Base-by-base conservation (phyloP, 352 stramenopile genomes). In the Globisporangium megalacanthum region DNA sequence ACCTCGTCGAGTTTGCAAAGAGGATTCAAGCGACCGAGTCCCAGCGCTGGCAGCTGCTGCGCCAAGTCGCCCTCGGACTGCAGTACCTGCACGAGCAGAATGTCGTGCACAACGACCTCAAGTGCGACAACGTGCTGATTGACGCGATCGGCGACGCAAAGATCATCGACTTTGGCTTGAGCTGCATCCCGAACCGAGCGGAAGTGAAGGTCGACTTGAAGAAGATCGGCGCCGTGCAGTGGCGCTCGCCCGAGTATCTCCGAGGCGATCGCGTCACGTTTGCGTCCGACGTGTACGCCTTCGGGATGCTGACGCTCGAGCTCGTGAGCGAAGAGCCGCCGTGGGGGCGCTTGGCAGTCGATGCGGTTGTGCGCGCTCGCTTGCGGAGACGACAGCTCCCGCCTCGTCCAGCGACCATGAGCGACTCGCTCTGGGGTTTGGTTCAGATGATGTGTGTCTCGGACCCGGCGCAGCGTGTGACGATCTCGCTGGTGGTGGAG, bases 81-180 rank as follows among this genome's bases (percentile, higher is more conserved):
- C 35, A 48, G 45, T 86, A 79, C 56, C 49, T 41, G 58, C 49
- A 62, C 31, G 35, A 39, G 31, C 10, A 45, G 8, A 51, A 50
- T 19, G 36, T 62, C 33, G 31, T 62, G 4, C 56, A 62, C 39
- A 47, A 39, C 39, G 56, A 56, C 20, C 39, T 62, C 35, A 62
- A 62, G 39, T 56, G 49, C 39, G 42, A 52, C 49, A 58, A 62
- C 41, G 50, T 55, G 33, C 50, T 95, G 11, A 55, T 94, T 4
- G 78, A 77, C n/a, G 49, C 66, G 20, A 35, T 61, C 14, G 53
- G 62, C 4, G 36, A 46, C 5, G 58, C 49, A 6, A 69, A 73
- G 44, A 17, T 73, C 20, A 46, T 47, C 0, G 66, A 68, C 19
- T 73, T 73, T 73, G 66, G 66, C 10, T 45, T 61, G 17, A 68